Evolutionary conservation across 108 stramenopile species (phyloP), one percentile per base, ranked within the genome.

Genomic region (Nitzschia inconspicua): DNA sequence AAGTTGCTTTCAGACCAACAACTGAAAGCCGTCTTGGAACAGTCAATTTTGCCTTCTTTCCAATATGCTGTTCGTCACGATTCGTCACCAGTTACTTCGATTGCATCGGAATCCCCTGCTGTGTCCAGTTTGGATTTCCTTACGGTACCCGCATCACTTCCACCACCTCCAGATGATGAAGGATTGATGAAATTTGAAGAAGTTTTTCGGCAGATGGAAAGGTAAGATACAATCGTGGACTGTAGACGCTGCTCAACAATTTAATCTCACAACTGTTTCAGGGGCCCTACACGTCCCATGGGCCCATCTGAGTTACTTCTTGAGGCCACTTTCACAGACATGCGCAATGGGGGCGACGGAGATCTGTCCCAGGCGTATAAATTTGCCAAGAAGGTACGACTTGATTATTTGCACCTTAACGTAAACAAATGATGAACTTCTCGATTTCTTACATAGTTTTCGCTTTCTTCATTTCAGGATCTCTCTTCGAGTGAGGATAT

Each of bases 271-370:
- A 16, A 16, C 18, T 18, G 13, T 4, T 51, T 49, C 18, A 36
- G 13, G n/a, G 29, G 37, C 34, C 51, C 87, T 27, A 75, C 84
- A 16, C 77, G 93, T 22, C 64, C 61, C 18, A 64, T 91, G 37
- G 93, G 93, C 43, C 60, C 60, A 20, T 85, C 88, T 53, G 93
- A 94, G 74, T 67, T 88, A 0, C 55, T 94, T 1, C 78, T 91
- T 0, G 93, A 91, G 57, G 93, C 93, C 13, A 91, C 86, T 50
- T 90, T 94, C 60, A 79, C 86, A 7, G 93, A 91, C 49, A 60
- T 94, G 66, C 57, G 88, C 29, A 87, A 88, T 53, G 89, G 93
- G 2, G 93, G 93, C 14, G 88, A 87, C 29, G 93, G 88, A 4
- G 78, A 90, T 69, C 59, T 94, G 36, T 79, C 85, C 42, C 65